These are phyloP conservation scores for Diaporthe helianthi DNA, from an alignment of 2,329 filamentous ascomycete species.

Conservation along the genomic window DNA sequence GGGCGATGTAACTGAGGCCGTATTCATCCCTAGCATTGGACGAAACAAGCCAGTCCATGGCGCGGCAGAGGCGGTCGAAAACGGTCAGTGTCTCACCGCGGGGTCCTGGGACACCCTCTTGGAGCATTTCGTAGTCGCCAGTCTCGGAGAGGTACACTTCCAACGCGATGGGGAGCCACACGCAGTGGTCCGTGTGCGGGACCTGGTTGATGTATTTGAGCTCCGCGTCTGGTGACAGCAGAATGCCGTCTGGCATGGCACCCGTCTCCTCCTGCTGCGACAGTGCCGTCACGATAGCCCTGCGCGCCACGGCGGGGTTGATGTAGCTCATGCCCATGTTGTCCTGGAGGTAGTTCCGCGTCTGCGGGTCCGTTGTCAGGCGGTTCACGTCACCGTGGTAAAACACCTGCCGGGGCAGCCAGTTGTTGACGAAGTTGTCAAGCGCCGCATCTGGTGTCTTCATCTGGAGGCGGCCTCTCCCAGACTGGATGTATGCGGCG, in stretches of 20 bases:
- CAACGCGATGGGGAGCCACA: constrained; percentile 62
- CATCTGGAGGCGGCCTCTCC: constrained; percentile 58
- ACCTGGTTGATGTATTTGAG: constrained; percentile 68
- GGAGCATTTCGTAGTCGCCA: constrained; percentile 57
- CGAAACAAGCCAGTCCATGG: constrained; percentile 62
- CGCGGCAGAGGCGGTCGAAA: constrained; percentile 61
- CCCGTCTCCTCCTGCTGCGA: constrained; percentile 61
- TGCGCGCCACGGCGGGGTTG: constrained; percentile 55
- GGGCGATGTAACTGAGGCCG: constrained; percentile 63
- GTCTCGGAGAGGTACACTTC: constrained; percentile 64
- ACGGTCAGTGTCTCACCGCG: constrained; percentile 57
- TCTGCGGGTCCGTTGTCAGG: constrained; percentile 64
- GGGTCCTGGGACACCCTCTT: constrained; percentile 50
- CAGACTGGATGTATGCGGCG: constrained; percentile 56
- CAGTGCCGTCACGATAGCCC: constrained; percentile 56
- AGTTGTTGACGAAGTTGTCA: constrained; percentile 66
- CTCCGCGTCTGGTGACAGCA: constrained; percentile 60
- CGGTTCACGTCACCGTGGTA: constrained; percentile 67
- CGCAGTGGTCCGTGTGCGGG: constrained; percentile 66
- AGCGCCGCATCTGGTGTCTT: constrained; percentile 61
- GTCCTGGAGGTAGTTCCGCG: constrained; percentile 65
- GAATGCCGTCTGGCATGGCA: constrained; percentile 65
- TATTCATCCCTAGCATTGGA: constrained; percentile 54
- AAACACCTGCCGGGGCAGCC: constrained; percentile 63
- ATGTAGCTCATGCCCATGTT: constrained; percentile 68